phyloP scores from a whole-genome alignment of 345 rosid genomes.

The Pugionium dolabratum region DNA sequence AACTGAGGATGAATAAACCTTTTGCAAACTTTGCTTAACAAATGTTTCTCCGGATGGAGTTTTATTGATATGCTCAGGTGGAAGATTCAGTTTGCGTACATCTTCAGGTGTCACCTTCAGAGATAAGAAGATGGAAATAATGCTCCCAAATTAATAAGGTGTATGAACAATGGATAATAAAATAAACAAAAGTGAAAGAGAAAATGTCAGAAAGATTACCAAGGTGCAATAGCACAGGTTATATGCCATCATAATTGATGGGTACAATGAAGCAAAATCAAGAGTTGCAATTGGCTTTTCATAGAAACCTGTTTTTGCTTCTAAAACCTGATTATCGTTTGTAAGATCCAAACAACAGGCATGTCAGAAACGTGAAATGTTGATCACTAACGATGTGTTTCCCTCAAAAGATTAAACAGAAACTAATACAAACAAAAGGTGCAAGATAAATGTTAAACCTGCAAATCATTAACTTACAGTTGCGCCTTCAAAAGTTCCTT shows the following conservation, averaged over 20 bases:
- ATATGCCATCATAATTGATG: constrained; percentile 99
- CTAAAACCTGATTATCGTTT: constrained; percentile 67
- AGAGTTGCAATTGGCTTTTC: constrained; percentile 94
- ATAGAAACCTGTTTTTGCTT: constrained; percentile 87
- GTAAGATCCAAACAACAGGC: constrained; percentile 28
- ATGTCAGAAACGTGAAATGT: constrained; percentile 14
- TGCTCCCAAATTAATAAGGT: constrained; percentile 22
- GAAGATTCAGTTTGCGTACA: constrained; percentile 74
- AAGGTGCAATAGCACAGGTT: constrained; percentile 93
- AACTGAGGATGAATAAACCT: constrained; percentile 48
- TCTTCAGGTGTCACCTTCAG: constrained; percentile 86
- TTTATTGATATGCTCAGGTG: constrained; percentile 77
- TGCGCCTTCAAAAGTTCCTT: constrained; percentile 96
- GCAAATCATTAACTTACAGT: constrained; percentile 65
- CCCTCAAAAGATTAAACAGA: constrained; percentile 9
- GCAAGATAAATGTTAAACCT: constrained; percentile 13
- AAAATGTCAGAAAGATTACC: constrained; percentile 49
- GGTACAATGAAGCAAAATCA: constrained; percentile 97
- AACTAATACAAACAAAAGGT: constrained; percentile 9
- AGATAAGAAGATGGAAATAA: constrained; percentile 30
- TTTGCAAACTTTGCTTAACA: constrained; percentile 82
- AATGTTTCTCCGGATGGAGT: constrained; percentile 95
- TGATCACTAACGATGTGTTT: not conserved
- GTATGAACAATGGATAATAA: constrained; percentile 4
- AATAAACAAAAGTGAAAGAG: not conserved